These are phyloP conservation scores for Rhododendron molle DNA, from an alignment of 148 eudicot genomes.

Conservation along the genomic window DNA sequence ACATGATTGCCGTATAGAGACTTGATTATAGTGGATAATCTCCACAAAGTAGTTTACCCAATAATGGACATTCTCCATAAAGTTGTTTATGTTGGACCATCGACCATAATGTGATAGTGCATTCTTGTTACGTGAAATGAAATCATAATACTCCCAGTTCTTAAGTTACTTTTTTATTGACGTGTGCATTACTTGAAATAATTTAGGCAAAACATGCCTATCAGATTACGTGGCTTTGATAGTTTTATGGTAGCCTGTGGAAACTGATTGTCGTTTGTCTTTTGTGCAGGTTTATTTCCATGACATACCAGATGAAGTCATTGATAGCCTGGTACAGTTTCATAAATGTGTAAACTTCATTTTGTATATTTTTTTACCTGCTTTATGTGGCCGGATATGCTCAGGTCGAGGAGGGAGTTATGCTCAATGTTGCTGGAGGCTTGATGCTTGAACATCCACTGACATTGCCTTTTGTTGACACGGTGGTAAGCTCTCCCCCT, in stretches of 20 bases:
- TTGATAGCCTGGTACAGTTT: slow-evolving; percentile 44
- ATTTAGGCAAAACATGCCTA: background rate
- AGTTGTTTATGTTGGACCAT: background rate
- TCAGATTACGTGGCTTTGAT: background rate
- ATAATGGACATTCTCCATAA: background rate
- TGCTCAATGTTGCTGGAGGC: slow-evolving; percentile 55
- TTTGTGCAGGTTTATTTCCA: slow-evolving; percentile 48
- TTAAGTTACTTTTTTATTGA: background rate
- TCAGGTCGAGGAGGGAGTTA: slow-evolving; percentile 48
- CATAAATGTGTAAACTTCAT: background rate
- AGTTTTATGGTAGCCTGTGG: slow-evolving; percentile 1
- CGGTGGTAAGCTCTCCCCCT: slow-evolving; percentile 33
- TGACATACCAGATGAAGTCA: slow-evolving; percentile 46
- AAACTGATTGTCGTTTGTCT: background rate
- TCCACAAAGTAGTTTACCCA: background rate
- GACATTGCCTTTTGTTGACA: slow-evolving; percentile 45
- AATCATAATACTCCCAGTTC: background rate
- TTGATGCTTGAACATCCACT: slow-evolving; percentile 63
- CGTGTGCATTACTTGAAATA: background rate
- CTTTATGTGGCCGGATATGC: background rate
- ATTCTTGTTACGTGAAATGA: background rate
- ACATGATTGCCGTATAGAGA: background rate
- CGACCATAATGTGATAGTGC: background rate
- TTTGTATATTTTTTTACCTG: background rate
- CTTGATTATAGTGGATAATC: background rate